Evolutionary conservation across 345 rosid genomes (phyloP), one percentile per base, ranked within the genome.

Genomic region (Leavenworthia alabamica): DNA sequence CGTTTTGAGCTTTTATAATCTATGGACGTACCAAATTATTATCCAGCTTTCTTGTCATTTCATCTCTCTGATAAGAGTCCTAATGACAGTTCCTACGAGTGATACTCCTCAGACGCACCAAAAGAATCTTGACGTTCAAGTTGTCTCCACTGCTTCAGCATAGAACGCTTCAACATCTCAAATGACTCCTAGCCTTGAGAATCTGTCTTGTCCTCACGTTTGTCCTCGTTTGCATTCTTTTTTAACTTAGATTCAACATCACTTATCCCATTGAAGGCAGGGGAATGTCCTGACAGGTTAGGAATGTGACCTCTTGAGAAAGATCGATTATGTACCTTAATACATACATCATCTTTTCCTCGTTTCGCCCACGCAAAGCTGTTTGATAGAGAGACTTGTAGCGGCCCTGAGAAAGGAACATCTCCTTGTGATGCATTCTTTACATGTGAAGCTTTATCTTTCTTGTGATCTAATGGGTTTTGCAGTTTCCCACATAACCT

Each of bases 351-450:
- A 56, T 82, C 89, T 64, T 79, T 93, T 70, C 72, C 78, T 50
- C 91, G 77, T 76, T 76, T 89, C 22, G 89, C 99, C 99, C 99
- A 89, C 43, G 91, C 89, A 78, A 92, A 92, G 69, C 97, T 96
- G 68, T 84, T 85, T 29, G 97, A 92, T 20, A 77, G 66, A 46
- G 96, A 78, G 62, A 92, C 88, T 75, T 86, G 93, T 46, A 89
- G 74, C 20, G 94, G 97, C 41, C 94, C 94, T 36, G 97, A 86
- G 71, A 83, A 89, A 50, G 91, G 97, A 68, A 83, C 71, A 64
- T 93, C 97, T 32, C 91, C 94, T 51, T 83, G 91, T n/a, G 97
- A 86, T 61, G 88, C 83, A 76, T 86, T 86, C 81, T 89, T 93
- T 56, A 74, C 76, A 66, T 93, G 94, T 53, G 77, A 77, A 68